Evolutionary conservation across 768 basidiomycete species (phyloP).

Genomic region (Dentipellis sp.): DNA sequence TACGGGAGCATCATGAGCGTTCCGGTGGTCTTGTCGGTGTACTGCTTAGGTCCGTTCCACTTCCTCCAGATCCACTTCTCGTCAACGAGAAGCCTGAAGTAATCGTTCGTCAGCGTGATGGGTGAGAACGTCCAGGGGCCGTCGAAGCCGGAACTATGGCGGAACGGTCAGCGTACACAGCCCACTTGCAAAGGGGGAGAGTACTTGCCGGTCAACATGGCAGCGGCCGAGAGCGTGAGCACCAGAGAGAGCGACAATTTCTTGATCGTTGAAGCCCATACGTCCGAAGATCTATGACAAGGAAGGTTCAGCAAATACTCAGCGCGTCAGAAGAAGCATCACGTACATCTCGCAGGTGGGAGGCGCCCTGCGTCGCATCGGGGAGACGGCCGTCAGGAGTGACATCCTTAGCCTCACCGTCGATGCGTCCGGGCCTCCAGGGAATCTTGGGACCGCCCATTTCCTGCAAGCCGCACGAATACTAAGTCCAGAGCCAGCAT

Average conservation of each 20-base stretch:
- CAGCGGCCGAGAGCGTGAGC: slow-evolving; percentile 96
- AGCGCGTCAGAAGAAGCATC: background rate
- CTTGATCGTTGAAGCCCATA: slow-evolving; percentile 96
- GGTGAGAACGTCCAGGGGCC: slow-evolving; percentile 97
- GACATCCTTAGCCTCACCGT: slow-evolving; percentile 64
- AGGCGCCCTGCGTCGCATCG: slow-evolving; percentile 73
- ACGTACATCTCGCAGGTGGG: slow-evolving; percentile 74
- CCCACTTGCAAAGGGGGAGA: background rate
- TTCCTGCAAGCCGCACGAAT: slow-evolving; percentile 38
- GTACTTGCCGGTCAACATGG: slow-evolving; percentile 49
- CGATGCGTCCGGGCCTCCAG: slow-evolving; percentile 90
- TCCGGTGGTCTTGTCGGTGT: slow-evolving; percentile 84
- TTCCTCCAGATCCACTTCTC: slow-evolving; percentile 97
- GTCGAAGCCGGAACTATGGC: slow-evolving; percentile 55
- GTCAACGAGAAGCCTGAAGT: slow-evolving; percentile 73
- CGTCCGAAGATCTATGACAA: slow-evolving; percentile 68
- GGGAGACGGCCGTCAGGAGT: slow-evolving; percentile 89
- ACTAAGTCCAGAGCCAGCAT: background rate
- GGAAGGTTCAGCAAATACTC: background rate
- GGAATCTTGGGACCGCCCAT: slow-evolving; percentile 88
- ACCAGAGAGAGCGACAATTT: slow-evolving; percentile 91
- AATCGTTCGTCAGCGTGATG: slow-evolving; percentile 80
- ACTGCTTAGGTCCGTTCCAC: slow-evolving; percentile 91
- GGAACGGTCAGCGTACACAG: slow-evolving; percentile 17
- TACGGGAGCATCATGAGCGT: slow-evolving; percentile 94